These are phyloP conservation scores for Xylaria telfairii DNA, from an alignment of 495 filamentous ascomycete genomes.

Conservation along the genomic window DNA sequence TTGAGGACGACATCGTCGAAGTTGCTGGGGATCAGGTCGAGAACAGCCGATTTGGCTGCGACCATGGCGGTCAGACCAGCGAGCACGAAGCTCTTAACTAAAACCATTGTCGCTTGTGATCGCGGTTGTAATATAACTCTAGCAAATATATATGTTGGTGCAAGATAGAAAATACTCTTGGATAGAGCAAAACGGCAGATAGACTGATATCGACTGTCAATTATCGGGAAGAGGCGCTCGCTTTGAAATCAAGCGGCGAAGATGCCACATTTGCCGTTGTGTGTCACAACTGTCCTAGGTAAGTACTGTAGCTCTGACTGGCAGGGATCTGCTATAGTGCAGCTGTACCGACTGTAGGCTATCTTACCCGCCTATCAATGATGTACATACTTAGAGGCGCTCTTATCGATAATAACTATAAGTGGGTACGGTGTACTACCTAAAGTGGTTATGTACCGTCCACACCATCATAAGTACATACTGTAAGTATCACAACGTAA, in stretches of 20 bases:
- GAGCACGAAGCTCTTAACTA: conserved; percentile 60
- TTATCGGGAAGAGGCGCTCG: conserved; percentile 14
- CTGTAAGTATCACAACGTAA: too few species aligned
- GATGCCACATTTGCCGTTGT: conserved; percentile 35
- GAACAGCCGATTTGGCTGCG: conserved; percentile 68
- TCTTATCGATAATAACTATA: background rate
- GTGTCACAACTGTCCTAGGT: conserved; percentile 16
- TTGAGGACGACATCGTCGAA: conserved; percentile 89
- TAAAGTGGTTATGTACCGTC: too few species aligned
- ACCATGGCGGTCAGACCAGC: conserved; percentile 51
- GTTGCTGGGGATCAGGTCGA: conserved; percentile 86
- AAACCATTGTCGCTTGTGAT: conserved; percentile 47
- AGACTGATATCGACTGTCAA: background rate
- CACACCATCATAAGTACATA: too few species aligned
- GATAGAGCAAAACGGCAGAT: background rate
- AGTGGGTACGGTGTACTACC: too few species aligned
- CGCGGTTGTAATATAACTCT: background rate
- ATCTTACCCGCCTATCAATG: too few species aligned
- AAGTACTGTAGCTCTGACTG: conserved; percentile 7
- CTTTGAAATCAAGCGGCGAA: conserved; percentile 38
- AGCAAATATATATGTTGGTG: conserved; percentile 1
- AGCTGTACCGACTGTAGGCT: too few species aligned
- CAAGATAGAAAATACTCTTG: background rate
- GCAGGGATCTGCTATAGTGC: conserved; percentile 19
- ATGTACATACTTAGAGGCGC: background rate